Conservation (phyloP, 306 rosid species). For the Vachellia pachyceras region DNA sequence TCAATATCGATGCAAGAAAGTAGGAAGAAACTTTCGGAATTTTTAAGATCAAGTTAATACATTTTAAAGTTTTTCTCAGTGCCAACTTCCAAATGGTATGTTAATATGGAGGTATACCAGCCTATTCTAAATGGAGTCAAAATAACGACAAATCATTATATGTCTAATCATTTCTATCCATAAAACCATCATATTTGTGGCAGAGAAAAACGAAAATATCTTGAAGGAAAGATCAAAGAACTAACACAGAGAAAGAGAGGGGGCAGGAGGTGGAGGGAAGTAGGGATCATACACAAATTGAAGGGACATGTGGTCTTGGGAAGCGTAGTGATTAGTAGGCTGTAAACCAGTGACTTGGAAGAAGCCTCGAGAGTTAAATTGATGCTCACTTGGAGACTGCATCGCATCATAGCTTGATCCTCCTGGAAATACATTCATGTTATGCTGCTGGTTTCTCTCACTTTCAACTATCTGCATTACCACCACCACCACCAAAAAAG, state of each 20-base stretch:
- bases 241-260: not conserved
- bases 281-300: constrained; percentile 66
- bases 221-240: not conserved
- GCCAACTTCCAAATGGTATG: too few species aligned
- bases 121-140: not conserved
- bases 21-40: not conserved
- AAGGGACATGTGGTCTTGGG: constrained; percentile 74
- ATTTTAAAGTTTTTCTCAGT: not conserved
- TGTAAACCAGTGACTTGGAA: constrained; percentile 80
- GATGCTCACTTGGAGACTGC: constrained; percentile 45
- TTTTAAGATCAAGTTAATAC: too few species aligned
- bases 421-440: constrained; percentile 48
- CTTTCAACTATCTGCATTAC: constrained; percentile 64
- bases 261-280: not conserved
- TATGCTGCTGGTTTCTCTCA: constrained; percentile 53
- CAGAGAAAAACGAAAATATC: not conserved
- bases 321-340: constrained; percentile 62
- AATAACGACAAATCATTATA: not conserved
- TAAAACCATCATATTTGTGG: not conserved
- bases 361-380: constrained; percentile 68
- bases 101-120: not conserved
- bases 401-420: constrained; percentile 57
- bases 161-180: not conserved
- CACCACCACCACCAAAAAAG: not conserved
- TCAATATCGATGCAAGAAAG: too few species aligned